A percentile compares a stretch with the other conserved stretches of the same genome.
Evolutionary conservation across 345 rosid genomes (phyloP).

Genomic region (Leavenworthia alabamica): DNA sequence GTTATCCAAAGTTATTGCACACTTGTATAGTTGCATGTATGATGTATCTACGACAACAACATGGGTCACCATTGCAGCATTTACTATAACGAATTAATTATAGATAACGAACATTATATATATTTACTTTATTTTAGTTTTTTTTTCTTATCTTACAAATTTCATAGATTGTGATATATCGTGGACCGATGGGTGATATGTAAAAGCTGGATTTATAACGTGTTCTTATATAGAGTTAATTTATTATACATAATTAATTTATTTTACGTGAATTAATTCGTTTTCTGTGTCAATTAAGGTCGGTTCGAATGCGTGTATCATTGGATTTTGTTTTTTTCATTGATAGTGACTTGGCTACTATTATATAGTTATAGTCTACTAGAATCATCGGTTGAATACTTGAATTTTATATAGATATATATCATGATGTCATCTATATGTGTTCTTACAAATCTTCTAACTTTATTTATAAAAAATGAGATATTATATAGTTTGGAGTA

Average conservation of each 20-base stretch:
- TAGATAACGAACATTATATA: constrained; percentile 1
- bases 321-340: not conserved
- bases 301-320: not conserved
- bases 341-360: constrained; percentile 1
- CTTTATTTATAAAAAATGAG: not conserved
- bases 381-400: constrained; percentile 1
- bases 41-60: constrained; percentile 3
- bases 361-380: not conserved
- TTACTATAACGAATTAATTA: constrained; percentile 18
- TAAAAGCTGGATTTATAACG: not conserved
- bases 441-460: not conserved
- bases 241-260: not conserved
- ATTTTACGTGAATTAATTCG: not conserved
- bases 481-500: not conserved
- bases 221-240: not conserved
- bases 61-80: constrained; percentile 24
- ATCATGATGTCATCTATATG: constrained; percentile 23
- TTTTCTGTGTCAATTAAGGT: not conserved
- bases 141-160: not conserved
- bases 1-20: constrained; percentile 6
- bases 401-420: not conserved
- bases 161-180: not conserved
- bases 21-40: not conserved
- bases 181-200: not conserved
- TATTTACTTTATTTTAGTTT: not conserved